Conservation (phyloP, 139 green algal species). For the Chlorella vulgaris region DNA sequence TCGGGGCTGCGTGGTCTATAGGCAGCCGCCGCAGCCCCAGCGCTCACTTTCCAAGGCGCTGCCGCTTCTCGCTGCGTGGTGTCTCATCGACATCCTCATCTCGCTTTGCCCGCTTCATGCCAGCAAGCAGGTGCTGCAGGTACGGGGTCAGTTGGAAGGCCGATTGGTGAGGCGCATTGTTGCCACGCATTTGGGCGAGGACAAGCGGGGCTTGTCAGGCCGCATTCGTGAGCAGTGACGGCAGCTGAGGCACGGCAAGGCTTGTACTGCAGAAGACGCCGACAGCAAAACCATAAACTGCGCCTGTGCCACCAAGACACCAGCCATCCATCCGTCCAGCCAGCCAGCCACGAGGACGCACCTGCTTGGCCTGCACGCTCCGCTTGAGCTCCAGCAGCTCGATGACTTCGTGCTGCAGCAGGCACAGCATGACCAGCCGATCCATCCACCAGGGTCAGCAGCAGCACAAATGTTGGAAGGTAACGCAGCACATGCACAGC, state of each 20-base stretch:
- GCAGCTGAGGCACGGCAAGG: not conserved
- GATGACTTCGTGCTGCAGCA: slow-evolving; percentile 63
- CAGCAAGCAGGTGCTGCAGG: slow-evolving; percentile 26
- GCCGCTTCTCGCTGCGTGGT: slow-evolving; percentile 22
- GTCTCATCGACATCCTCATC: slow-evolving; percentile 17
- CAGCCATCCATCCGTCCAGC: not conserved
- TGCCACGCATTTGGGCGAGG: no score
- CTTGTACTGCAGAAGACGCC: no score
- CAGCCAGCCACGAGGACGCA: not conserved
- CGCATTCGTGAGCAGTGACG: not conserved
- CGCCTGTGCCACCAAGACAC: no score
- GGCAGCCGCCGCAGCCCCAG: no score
- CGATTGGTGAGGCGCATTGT: not conserved
- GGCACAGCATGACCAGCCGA: not conserved
- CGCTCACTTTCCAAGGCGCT: slow-evolving; percentile 15
- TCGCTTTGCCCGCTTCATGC: slow-evolving; percentile 25
- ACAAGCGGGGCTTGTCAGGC: no score
- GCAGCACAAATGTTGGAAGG: no score
- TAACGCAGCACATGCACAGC: no score
- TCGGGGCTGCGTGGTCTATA: no score
- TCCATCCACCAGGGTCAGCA: not conserved
- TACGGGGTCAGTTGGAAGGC: not conserved
- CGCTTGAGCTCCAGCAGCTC: slow-evolving; percentile 65
- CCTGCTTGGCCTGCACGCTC: slow-evolving; percentile 35
- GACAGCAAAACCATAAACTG: no score